Base-by-base conservation (phyloP, 78 protist genomes). In the Pigoraptor vietnamica region DNA sequence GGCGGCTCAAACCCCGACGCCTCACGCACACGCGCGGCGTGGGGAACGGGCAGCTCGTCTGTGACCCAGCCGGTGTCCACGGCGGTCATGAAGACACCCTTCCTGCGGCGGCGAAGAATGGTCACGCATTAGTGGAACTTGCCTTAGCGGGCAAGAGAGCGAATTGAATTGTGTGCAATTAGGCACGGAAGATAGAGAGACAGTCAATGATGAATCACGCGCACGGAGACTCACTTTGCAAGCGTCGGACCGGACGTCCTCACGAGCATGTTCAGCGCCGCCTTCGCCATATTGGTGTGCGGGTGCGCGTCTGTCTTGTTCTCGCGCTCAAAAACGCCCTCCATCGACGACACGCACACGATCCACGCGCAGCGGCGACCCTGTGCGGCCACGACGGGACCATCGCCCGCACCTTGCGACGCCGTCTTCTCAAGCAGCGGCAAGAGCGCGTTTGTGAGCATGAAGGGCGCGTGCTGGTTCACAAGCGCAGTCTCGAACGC, bases 251-350 rank as follows among this genome's bases (percentile, higher is more conserved):
- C 96, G 23, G 86, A 25, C 9, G 99, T 98, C 33, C 99, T 93
- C 29, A 98, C 97, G 90, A 97, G 95, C 99, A 98, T 98, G 94
- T 98, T 98, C 89, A 98, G 97, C 36, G 98, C 95, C 39, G 95
- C 96, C 93, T 97, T 98, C 83, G 98, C 98, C 99, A 98, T 98
- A 96, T 98, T 98, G 55, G 98, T 98, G 97, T 98, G 99, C 84
- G 98, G 97, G 93, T 98, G 99, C 37, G 86, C 23, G 1, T 14
- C 81, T 29, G 97, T 55, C 83, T 93, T 84, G 94, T 97, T 97
- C 88, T 82, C 37, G 24, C 95, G 92, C 40, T 81, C 89, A 88
- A 95, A 96, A 88, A 92, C 90, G 79, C 97, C 98, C 89, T 98
- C 99, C 99, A 98, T 98, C 10, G 99, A 97, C 25, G 89, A 37